Conservation (phyloP, 176 grass and related monocot species). For the Calamus simplicifolius region DNA sequence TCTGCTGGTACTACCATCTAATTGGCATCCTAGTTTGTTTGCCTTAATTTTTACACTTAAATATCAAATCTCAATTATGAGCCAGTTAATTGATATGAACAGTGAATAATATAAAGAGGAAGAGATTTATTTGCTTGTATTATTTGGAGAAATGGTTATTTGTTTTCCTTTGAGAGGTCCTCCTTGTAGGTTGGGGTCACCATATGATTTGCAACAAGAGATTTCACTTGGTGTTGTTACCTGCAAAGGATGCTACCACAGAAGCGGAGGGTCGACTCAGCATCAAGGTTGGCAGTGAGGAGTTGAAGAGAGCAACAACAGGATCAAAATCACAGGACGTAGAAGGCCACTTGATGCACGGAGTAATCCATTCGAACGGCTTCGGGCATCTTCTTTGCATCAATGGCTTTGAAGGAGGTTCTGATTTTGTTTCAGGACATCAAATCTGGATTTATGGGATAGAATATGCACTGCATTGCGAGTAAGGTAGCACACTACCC, state of each 20-base stretch:
- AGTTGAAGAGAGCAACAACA: constrained; percentile 10
- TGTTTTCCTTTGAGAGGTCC: neutral
- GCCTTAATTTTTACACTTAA: too few relatives aligned
- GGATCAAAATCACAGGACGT: constrained; percentile 20
- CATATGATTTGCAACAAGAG: constrained; percentile 83
- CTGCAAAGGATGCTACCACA: constrained; percentile 38
- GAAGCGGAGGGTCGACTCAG: constrained; percentile 33
- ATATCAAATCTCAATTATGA: too few relatives aligned
- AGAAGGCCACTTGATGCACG: constrained; percentile 56
- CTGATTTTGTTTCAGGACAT: constrained; percentile 72
- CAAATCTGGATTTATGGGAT: constrained; percentile 89
- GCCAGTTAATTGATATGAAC: too few relatives aligned
- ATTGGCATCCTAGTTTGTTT: neutral
- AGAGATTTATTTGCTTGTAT: too few relatives aligned
- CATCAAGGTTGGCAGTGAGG: constrained; percentile 26
- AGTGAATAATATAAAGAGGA: too few relatives aligned
- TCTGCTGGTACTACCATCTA: constrained; percentile 30
- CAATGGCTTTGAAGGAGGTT: constrained; percentile 66
- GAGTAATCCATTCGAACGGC: constrained; percentile 80
- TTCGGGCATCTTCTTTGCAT: constrained; percentile 70
- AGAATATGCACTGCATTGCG: constrained; percentile 55
- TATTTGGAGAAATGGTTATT: neutral
- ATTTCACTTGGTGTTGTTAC: constrained; percentile 87
- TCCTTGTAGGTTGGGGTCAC: constrained; percentile 65
- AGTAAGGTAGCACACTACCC: constrained; percentile 37